These are phyloP conservation scores for Teratosphaeria nubilosa DNA, from an alignment of 2,329 filamentous ascomycete genomes.

Conservation along the genomic window DNA sequence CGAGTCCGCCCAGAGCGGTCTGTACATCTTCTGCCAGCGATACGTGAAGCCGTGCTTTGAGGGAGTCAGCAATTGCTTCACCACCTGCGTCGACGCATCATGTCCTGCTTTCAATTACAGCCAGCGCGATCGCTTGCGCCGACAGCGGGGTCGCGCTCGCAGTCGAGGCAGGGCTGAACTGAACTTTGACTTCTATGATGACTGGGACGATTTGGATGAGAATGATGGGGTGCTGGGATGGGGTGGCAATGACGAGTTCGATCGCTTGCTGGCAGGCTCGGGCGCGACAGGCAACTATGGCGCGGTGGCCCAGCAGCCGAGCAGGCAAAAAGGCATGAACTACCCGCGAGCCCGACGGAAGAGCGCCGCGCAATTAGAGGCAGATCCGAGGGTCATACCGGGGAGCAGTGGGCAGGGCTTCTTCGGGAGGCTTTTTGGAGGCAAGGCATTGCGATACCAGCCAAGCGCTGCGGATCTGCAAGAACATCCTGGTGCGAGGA, in stretches of 20 bases:
- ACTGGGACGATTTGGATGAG: conserved; percentile 69
- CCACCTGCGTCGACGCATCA: conserved; percentile 53
- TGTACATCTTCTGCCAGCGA: conserved; percentile 79
- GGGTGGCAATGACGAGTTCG: conserved; percentile 70
- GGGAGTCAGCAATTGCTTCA: conserved; percentile 55
- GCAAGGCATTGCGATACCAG: conserved; percentile 69
- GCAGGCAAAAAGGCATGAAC: conserved; percentile 72
- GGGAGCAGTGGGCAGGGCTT: conserved; percentile 59
- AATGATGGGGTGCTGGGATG: conserved; percentile 55
- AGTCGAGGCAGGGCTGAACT: conserved; percentile 59
- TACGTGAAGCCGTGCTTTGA: conserved; percentile 75
- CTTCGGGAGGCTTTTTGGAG: conserved; percentile 71
- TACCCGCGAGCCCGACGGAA: conserved; percentile 46
- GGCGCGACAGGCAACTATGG: conserved; percentile 36
- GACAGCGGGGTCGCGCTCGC: conserved; percentile 55
- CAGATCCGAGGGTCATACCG: conserved; percentile 80
- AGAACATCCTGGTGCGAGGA: conserved; percentile 61
- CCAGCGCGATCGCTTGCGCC: conserved; percentile 43
- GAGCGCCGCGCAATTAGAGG: conserved; percentile 43
- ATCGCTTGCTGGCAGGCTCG: conserved; percentile 66
- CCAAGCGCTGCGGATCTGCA: conserved; percentile 84
- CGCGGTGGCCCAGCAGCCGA: conserved; percentile 45
- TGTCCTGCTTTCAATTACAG: conserved; percentile 27
- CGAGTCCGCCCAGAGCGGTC: conserved; percentile 78
- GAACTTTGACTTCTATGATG: conserved; percentile 95